Conservation (phyloP, 345 rosid species). For the Passiflora organensis region DNA sequence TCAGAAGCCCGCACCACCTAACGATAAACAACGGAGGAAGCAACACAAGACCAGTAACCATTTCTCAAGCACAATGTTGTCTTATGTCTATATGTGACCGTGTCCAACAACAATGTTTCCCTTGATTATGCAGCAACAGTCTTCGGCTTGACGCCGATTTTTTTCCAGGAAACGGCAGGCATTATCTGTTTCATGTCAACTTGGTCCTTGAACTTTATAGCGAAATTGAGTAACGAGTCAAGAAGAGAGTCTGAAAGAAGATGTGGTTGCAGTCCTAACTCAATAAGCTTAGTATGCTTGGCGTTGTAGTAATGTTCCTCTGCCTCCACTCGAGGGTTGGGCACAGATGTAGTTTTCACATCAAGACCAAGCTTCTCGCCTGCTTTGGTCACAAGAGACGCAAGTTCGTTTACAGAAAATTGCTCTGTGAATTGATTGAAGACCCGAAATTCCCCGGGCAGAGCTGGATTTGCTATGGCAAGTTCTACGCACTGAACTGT, state of each 20-base stretch:
- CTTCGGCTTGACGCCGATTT: slow-evolving; percentile 76
- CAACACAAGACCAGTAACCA: not conserved
- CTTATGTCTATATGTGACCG: not conserved
- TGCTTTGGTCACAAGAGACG: slow-evolving; percentile 78
- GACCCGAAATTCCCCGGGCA: slow-evolving; percentile 79
- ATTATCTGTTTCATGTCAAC: slow-evolving; percentile 85
- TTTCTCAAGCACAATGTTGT: not conserved
- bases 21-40: not conserved
- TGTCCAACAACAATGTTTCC: not conserved
- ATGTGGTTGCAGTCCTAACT: slow-evolving; percentile 87
- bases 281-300: slow-evolving; percentile 91
- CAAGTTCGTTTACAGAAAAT: slow-evolving; percentile 85
- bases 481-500: slow-evolving; percentile 93
- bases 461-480: slow-evolving; percentile 85
- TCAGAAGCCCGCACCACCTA: slow-evolving; percentile 3
- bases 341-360: slow-evolving; percentile 64
- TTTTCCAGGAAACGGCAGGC: slow-evolving; percentile 91
- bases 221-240: slow-evolving; percentile 85
- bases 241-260: slow-evolving; percentile 86
- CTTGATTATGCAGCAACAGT: slow-evolving; percentile 45
- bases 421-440: slow-evolving; percentile 97
- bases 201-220: slow-evolving; percentile 72
- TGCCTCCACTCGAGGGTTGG: slow-evolving; percentile 96
- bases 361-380: slow-evolving; percentile 80
- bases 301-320: slow-evolving; percentile 99